Base-by-base conservation (phyloP, 2,329 filamentous ascomycete genomes). In the Cucurbitaria berberidis region DNA sequence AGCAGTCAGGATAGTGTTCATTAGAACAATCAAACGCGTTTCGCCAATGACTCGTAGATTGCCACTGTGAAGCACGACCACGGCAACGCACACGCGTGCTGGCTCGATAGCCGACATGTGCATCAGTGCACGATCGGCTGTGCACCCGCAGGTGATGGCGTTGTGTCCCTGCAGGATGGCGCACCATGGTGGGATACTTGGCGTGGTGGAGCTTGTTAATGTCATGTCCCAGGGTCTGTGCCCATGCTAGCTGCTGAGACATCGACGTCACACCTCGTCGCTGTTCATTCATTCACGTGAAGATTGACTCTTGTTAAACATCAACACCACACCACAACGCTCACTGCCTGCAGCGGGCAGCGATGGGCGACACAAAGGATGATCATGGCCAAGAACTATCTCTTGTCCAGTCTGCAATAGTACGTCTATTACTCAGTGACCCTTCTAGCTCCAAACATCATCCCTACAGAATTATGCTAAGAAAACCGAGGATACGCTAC, bases 401-500 rank as follows among this genome's bases (percentile, higher is more conserved):
- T 5, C 34, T 72, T n/a, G 22, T 65, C 2, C 57, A 62, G 19
- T 49, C 43, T 34, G 55, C 60, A 4, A 67, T 60, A 55, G 70
- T 73, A 66, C 47, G 32, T 41, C 19, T 11, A 34, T 11, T 5
- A 30, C 15, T 24, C 18, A n/a, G 6, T 15, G 35, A 5, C 11
- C 11, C n/a, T 10, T 21, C 16, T 18, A 26, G 11, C 3, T 34
- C 26, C 29, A 36, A n/a, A n/a, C n/a, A n/a, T n/a, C n/a, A n/a
- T n/a, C n/a, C n/a, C n/a, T n/a, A n/a, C n/a, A n/a, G n/a, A n/a
- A n/a, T n/a, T n/a, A 48, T 41, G 42, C 59, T 63, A 42, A 45
- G 32, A 7, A 29, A 11, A 8, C 15, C 3, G 60, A 88, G 85
- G 78, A 81, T 63, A 74, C 79, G 53, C 67, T 84, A 53, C 76